Percentiles rank a stretch among this genome's conserved stretches.
These are phyloP conservation scores for Neonectria punicea DNA, from an alignment of 2,329 filamentous ascomycete species.

Conservation along the genomic window DNA sequence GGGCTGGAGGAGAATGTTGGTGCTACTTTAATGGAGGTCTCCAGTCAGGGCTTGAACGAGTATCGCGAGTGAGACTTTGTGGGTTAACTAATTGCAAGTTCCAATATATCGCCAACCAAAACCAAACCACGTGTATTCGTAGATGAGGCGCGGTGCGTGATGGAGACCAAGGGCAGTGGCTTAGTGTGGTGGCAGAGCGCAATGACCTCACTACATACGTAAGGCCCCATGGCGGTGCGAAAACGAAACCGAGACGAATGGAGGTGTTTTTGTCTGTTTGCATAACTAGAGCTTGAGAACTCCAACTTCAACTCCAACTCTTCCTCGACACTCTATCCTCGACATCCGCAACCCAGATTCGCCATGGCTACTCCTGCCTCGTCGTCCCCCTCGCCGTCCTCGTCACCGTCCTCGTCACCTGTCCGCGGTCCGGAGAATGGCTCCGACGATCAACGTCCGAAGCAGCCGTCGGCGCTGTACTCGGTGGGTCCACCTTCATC, in stretches of 20 bases:
- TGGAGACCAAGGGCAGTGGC: constrained; percentile 6
- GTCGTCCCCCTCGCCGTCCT: neutral
- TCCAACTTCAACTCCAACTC: neutral
- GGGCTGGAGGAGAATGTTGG: constrained; percentile 20
- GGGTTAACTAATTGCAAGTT: neutral
- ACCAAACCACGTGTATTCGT: neutral
- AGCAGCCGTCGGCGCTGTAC: constrained; percentile 39
- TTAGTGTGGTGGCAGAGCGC: neutral
- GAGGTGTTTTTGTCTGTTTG: neutral
- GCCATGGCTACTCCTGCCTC: constrained; percentile 13
- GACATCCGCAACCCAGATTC: neutral
- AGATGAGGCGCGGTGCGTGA: neutral
- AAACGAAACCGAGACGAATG: neutral
- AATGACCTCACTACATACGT: constrained; percentile 16
- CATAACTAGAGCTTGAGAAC: neutral
- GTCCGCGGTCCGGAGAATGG: constrained; percentile 24
- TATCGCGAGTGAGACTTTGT: neutral
- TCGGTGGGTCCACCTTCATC: constrained; percentile 33
- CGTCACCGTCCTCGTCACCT: constrained; percentile 19
- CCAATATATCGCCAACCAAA: neutral
- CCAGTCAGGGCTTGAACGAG: constrained; percentile 25
- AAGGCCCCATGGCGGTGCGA: neutral
- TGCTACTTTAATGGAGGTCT: constrained; percentile 36
- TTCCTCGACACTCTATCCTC: neutral
- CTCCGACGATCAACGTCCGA: constrained; percentile 16